Evolutionary conservation across 139 green algal genomes (phyloP), one percentile per base, ranked within the genome.

Genomic region (Coelastrella sp.): DNA sequence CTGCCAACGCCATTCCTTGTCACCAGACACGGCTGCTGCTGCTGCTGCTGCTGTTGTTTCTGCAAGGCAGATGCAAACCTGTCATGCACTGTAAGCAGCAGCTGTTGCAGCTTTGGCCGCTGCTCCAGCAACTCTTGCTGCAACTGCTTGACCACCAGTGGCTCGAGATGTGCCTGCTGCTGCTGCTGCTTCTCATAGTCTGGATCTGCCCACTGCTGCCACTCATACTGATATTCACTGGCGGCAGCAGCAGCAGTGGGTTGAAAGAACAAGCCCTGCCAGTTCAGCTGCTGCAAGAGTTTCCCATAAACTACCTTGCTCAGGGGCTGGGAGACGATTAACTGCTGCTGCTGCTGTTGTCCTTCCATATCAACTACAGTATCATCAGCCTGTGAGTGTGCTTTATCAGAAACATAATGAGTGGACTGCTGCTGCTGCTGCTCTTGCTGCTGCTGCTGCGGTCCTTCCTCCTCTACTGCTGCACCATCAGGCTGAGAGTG

Each of bases 1-100:
- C 69, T 81, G 53, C 17, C 53, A 27, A 9, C 53, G 25, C 19
- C 34, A 71, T 13, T n/a, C n/a, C n/a, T n/a, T n/a, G n/a, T n/a
- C n/a, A n/a, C 34, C 19, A 6, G 8, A 64, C 35, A 9, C 19
- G 79, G 30, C n/a, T 80, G 67, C 64, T 74, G 81, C 66, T 73
- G 67, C 43, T 86, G 67, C 40, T 83, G 40, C 53, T 83, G 82
- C 82, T 83, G 57, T n/a, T 87, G 71, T 71, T 83, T 71, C 53
- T 79, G 69, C 53, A 41, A 11, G 13, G 23, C 11, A 19, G 1
- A 41, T 40, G 62, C 11, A 43, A 23, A 45, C 45, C 27, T 81
- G 13, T 51, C 45, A 13, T 48, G n/a, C 0, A 79, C 5, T 8
- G 37, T 37, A 35, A 45, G 62, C 72, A 79, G 72, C 83, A 69